A percentile compares a stretch with the other conserved stretches of the same genome.
Conservation (phyloP, 768 basidiomycete species). For the Sistotremastrum niveocremeum region DNA sequence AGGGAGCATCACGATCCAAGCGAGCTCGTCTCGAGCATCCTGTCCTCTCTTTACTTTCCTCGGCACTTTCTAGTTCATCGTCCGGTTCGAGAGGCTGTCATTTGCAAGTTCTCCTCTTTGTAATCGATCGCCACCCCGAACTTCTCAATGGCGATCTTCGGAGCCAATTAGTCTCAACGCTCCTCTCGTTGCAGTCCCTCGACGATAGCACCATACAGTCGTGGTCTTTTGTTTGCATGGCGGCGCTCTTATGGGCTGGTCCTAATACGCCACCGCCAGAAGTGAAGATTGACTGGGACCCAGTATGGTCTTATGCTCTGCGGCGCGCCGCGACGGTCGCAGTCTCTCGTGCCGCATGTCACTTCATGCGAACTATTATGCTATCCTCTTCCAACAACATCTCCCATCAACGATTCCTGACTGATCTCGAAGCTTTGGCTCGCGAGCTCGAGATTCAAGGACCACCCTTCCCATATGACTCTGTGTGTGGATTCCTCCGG, state of each 20-base stretch:
- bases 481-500: constrained; percentile 74
- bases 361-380: constrained; percentile 31
- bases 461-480: constrained; percentile 74
- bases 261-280: constrained; percentile 1
- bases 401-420: constrained; percentile 41
- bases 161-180: constrained; percentile 35
- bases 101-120: constrained; percentile 73
- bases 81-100: constrained; percentile 25
- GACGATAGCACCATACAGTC: constrained; percentile 59
- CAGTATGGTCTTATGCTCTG: constrained; percentile 72
- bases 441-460: constrained; percentile 87
- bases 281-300: constrained; percentile 43
- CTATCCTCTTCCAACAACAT: constrained; percentile 31
- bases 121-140: constrained; percentile 68
- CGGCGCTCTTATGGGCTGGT: constrained; percentile 47
- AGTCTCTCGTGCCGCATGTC: constrained; percentile 71
- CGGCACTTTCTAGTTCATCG: constrained; percentile 17
- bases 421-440: constrained; percentile 66
- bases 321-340: constrained; percentile 55
- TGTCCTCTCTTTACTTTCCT: constrained; percentile 37
- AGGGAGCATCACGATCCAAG: constrained; percentile 22
- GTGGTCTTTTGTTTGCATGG: constrained; percentile 76
- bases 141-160: constrained; percentile 46
- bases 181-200: constrained; percentile 47
- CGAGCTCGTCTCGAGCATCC: constrained; percentile 46